Base-by-base conservation (phyloP, 176 grass and related monocot species). In the Typha latifolia region DNA sequence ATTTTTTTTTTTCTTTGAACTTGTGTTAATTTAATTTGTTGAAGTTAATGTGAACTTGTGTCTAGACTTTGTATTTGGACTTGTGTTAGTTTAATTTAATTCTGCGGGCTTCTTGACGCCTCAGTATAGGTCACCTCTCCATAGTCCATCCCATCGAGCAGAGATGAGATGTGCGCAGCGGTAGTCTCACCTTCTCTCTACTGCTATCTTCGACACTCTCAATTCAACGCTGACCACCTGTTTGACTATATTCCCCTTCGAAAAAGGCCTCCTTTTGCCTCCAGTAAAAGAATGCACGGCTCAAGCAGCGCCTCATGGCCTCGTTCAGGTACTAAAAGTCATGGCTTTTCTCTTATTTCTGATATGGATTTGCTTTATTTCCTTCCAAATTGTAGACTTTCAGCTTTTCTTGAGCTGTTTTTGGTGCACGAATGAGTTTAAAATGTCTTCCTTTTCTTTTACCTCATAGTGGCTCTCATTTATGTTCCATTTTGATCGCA, bases 211-310 rank as follows among this genome's bases (percentile, higher is more conserved):
- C 49, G 66, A 31, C 16, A 37, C 57, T 37, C 34, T 67, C 64
- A 49, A 14, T 64, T 19, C 10, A 68, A 78, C 47, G 78, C 79
- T 27, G 64, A 32, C 49, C 57, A 82, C 67, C 61, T 82, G 79
- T 79, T 87, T 53, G 79, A 68, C 53, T 62, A 67, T 72, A 62
- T 69, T 69, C 73, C 68, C 32, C 77, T 64, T 48, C 66, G 66
- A 51, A 50, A 66, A 70, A 64, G 29, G 34, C 49, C 43, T 12
- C 32, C 57, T 8, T 12, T 31, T 23, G 67, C 57, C n/a, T 0
- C 31, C 22, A 29, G 63, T 49, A 68, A 64, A 29, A 32, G 67
- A 9, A 55, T 53, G n/a, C 57, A 14, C 9, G 24, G 64, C 43
- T n/a, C 26, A 7, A n/a, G 14, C 75, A 26, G 50, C 12, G 13